Percentiles rank a stretch among this genome's conserved stretches.
Conservation (phyloP, 371 early-diverging fungal species). For the Actinomortierella ambigua region DNA sequence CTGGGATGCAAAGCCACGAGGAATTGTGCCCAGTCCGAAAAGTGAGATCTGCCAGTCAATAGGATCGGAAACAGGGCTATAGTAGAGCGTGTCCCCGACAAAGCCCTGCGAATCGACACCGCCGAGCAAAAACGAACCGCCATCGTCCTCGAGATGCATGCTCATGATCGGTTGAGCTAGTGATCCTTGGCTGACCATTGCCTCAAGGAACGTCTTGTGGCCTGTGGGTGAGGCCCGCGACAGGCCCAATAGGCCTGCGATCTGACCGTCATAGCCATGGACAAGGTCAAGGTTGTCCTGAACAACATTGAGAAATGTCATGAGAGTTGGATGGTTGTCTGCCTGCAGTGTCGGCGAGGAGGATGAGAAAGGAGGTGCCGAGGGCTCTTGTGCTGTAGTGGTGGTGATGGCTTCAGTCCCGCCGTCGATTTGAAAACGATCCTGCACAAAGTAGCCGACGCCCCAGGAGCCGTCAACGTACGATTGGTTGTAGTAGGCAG, state of each 20-base stretch:
- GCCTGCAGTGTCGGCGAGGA: too few species aligned
- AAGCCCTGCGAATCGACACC: constrained; percentile 15
- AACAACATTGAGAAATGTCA: constrained; percentile 22
- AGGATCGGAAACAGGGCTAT: constrained; percentile 30
- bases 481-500: constrained; percentile 21
- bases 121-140: constrained; percentile 21
- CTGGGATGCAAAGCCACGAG: neutral
- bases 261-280: constrained; percentile 16
- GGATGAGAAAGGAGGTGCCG: neutral
- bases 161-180: constrained; percentile 13
- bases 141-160: constrained; percentile 20
- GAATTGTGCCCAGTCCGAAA: constrained; percentile 15
- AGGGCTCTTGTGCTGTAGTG: neutral
- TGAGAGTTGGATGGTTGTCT: neutral
- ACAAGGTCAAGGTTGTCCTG: constrained; percentile 24
- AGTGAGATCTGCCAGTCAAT: constrained; percentile 28
- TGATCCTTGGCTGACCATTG: constrained; percentile 21
- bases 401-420: neutral
- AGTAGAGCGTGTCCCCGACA: constrained; percentile 13
- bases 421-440: constrained; percentile 19
- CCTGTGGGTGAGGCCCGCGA: constrained; percentile 25
- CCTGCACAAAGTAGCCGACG: constrained; percentile 28
- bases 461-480: constrained; percentile 38
- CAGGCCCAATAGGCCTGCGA: constrained; percentile 23
- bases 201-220: constrained; percentile 25